A percentile compares a stretch with the other conserved stretches of the same genome.
Conservation (phyloP, 148 eudicot genomes). For the Linanthus parryae region DNA sequence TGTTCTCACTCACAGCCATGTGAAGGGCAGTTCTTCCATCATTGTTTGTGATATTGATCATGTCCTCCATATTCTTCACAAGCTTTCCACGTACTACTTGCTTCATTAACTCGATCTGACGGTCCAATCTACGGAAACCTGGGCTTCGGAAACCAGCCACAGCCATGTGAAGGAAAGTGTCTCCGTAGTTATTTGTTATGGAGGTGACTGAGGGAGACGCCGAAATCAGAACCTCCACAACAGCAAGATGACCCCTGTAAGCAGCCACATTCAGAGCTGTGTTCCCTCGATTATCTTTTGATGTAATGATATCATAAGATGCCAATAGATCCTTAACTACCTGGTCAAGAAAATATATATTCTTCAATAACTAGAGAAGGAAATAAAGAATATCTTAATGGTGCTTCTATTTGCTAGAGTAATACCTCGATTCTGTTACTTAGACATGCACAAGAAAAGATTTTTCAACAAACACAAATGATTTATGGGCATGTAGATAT, state of each 20-base stretch:
- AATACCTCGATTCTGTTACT: neutral
- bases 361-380: neutral
- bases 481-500: too few species aligned
- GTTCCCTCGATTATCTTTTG: conserved; percentile 62
- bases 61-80: conserved; percentile 32
- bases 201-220: conserved; percentile 42
- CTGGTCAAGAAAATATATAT: conserved; percentile 25
- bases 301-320: conserved; percentile 41
- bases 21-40: conserved; percentile 83
- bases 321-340: conserved; percentile 51
- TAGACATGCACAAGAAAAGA: too few species aligned
- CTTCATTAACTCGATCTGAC: conserved; percentile 55
- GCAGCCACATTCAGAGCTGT: conserved; percentile 78
- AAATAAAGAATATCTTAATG: neutral
- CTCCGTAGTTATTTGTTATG: conserved; percentile 51
- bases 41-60: conserved; percentile 49
- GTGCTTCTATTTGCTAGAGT: neutral
- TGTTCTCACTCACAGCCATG: conserved; percentile 52
- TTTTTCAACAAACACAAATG: too few species aligned
- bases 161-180: conserved; percentile 77
- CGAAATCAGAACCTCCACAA: conserved; percentile 36
- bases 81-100: conserved; percentile 27
- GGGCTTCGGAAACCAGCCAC: conserved; percentile 68
- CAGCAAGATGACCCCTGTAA: conserved; percentile 49
- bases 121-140: conserved; percentile 55